A percentile compares a stretch with the other conserved stretches of the same genome.
Evolutionary conservation across 2,329 filamentous ascomycete species (phyloP).

Genomic region (Neospermospora avenae): DNA sequence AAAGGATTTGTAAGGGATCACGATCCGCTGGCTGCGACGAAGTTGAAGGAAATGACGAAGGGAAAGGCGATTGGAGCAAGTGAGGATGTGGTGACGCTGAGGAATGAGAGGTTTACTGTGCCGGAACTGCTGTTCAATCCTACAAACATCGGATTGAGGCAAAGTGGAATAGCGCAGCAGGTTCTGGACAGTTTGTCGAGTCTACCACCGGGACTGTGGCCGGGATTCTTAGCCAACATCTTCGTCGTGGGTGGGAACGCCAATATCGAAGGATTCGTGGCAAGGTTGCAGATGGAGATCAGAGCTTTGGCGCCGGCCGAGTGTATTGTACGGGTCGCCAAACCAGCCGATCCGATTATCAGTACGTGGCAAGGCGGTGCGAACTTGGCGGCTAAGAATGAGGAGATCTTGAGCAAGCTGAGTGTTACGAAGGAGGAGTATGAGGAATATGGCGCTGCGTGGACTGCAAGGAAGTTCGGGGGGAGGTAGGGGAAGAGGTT

Average conservation of each 20-base stretch:
- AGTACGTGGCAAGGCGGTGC: constrained; percentile 87
- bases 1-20: constrained; percentile 74
- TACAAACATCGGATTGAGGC: constrained; percentile 77
- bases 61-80: constrained; percentile 43
- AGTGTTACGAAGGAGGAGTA: constrained; percentile 68
- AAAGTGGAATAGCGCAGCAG: constrained; percentile 79
- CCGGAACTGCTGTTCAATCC: constrained; percentile 90
- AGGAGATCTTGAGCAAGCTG: constrained; percentile 59
- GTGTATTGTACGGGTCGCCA: constrained; percentile 71
- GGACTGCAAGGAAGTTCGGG: constrained; percentile 56
- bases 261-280: constrained; percentile 74
- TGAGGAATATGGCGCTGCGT: not conserved
- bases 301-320: constrained; percentile 70
- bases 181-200: constrained; percentile 73
- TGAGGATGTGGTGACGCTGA: constrained; percentile 82
- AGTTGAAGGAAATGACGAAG: constrained; percentile 43
- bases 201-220: constrained; percentile 80
- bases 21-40: constrained; percentile 61
- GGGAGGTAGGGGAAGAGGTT: constrained; percentile 23
- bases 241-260: constrained; percentile 86
- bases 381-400: constrained; percentile 67
- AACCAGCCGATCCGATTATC: constrained; percentile 69
- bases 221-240: constrained; percentile 80
- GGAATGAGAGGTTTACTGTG: constrained; percentile 87
- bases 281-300: constrained; percentile 73